phyloP scores from a whole-genome alignment of 2,329 filamentous ascomycete species.

The Ceratocystis diversiconidia region DNA sequence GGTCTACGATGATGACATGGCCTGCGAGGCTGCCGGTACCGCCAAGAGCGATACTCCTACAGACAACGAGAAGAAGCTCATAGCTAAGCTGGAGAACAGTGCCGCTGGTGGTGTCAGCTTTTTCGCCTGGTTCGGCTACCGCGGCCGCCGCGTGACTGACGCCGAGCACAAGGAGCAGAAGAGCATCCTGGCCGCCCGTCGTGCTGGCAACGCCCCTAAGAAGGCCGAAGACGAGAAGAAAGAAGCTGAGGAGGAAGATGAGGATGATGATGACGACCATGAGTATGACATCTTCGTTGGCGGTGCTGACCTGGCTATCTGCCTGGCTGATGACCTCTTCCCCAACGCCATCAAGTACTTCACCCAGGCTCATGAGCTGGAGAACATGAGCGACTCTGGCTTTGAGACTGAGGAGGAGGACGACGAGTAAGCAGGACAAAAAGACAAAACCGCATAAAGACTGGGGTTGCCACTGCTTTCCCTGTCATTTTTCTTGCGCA shows the following conservation, averaged over 20 bases:
- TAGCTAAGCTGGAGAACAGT: constrained; percentile 43
- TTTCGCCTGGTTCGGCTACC: constrained; percentile 81
- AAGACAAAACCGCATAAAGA: background rate
- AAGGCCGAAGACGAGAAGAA: constrained; percentile 39
- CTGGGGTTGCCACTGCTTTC: background rate
- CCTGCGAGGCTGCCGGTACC: constrained; percentile 29
- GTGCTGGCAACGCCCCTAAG: constrained; percentile 30
- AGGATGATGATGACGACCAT: constrained; percentile 47
- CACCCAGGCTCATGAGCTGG: constrained; percentile 65
- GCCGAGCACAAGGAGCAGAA: constrained; percentile 56
- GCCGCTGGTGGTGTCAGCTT: constrained; percentile 59
- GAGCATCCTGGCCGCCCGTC: constrained; percentile 36
- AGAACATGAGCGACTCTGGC: constrained; percentile 52
- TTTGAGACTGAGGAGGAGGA: constrained; percentile 46
- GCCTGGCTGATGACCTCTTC: constrained; percentile 77
- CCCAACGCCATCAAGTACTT: constrained; percentile 82
- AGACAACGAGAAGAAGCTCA: constrained; percentile 36
- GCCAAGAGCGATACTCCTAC: constrained; percentile 28
- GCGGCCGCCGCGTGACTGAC: constrained; percentile 51
- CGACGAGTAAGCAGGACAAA: constrained; percentile 21
- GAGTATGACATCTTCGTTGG: constrained; percentile 76
- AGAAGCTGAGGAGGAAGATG: constrained; percentile 43
- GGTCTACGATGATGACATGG: constrained; percentile 49
- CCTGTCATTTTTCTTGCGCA: background rate
- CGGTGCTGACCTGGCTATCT: constrained; percentile 68